Base-by-base conservation (phyloP, 345 rosid genomes). In the Acer saccharum region DNA sequence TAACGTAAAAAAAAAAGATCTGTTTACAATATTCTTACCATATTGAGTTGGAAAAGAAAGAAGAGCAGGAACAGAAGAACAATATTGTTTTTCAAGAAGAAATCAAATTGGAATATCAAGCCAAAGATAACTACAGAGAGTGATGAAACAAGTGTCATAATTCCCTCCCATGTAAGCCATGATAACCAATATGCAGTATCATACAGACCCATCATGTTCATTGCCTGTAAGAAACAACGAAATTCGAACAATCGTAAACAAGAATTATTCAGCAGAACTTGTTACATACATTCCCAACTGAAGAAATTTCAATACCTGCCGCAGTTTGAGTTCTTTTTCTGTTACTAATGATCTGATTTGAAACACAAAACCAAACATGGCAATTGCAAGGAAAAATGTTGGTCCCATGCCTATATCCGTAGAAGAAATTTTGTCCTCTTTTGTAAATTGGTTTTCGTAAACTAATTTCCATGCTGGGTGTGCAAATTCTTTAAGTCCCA, bases 311-410 rank as follows among this genome's bases (percentile, higher is more conserved):
- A 14, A 61, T 64, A 92, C 98, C 98, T 95, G 98, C 3, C 99
- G 96, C 81, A 93, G 97, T 85, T 90, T 93, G 68, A 95, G 93
- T 90, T 95, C 99, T 82, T 90, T 95, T 90, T 93, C 98, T 21
- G 88, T 69, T 16, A 92, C 89, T 85, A 95, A 85, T 65, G 92
- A 85, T 79, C 92, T 85, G 9, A 93, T 89, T 68, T 95, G 97
- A 73, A 95, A 84, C 66, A 92, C 99, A 70, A 95, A 95, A 71
- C 93, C 88, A 75, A 95, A 95, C 97, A 93, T 92, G 1, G 94
- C 88, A 70, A 89, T 86, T 11, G 99, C 99, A 66, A 95, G 97
- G 85, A 95, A 93, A 71, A 95, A 95, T 32, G 90, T 79, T 6
- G 99, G 97, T 50, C 93, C 98, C 3, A 86, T 60, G 21, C 27